Conservation (phyloP, 139 green algal species). For the Diplosphaera chodatii region DNA sequence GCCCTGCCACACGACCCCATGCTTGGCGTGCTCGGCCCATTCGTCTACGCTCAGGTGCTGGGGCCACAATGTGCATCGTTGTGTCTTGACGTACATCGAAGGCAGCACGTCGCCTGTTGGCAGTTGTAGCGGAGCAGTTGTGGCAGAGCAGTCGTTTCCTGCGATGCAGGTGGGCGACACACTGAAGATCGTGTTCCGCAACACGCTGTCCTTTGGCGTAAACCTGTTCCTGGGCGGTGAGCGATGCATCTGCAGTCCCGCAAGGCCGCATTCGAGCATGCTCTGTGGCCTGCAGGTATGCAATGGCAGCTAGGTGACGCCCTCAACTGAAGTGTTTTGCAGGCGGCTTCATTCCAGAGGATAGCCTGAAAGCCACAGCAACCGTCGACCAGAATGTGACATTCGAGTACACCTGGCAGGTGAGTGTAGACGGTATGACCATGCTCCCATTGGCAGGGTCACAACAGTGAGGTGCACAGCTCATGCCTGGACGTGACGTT, state of each 20-base stretch:
- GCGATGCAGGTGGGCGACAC: slow-evolving; percentile 15
- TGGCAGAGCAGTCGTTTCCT: background rate
- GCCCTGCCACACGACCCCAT: background rate
- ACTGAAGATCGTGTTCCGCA: slow-evolving; percentile 26
- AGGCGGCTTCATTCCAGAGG: slow-evolving; percentile 20
- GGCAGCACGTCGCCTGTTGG: no score
- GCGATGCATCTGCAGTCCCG: no score
- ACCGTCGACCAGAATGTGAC: slow-evolving; percentile 15
- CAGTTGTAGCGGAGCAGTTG: no score
- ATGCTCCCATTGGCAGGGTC: no score
- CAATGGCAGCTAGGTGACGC: no score
- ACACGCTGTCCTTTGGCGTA: slow-evolving; percentile 23
- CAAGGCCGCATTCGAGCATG: no score
- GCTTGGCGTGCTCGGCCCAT: slow-evolving; percentile 25
- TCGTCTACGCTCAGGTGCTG: slow-evolving; percentile 6
- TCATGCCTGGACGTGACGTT: background rate
- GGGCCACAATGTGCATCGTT: no score
- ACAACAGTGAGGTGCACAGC: no score
- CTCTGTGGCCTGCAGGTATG: no score
- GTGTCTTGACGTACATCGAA: no score
- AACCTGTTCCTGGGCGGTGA: slow-evolving; percentile 33
- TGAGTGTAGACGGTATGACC: slow-evolving; percentile 13
- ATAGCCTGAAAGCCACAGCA: slow-evolving; percentile 3
- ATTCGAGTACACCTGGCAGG: slow-evolving; percentile 24
- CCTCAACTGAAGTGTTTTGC: no score